phyloP scores from a whole-genome alignment of 2,329 filamentous ascomycete genomes.

The Fusarium xylarioides region DNA sequence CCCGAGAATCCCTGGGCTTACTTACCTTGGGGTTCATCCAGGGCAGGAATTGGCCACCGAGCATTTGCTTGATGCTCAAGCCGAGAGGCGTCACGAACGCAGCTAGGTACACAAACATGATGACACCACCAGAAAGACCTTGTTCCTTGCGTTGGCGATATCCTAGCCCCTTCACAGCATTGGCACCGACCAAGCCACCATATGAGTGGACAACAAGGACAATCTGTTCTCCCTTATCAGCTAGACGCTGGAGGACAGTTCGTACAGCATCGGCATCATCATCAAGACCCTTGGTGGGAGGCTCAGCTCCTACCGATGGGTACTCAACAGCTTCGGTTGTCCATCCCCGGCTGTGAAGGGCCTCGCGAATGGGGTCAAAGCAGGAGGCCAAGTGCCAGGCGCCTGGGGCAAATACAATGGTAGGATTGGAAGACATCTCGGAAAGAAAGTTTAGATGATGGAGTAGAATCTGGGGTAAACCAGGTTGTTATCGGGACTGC shows the following conservation, averaged over 20 bases:
- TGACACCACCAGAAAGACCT: slow-evolving; percentile 51
- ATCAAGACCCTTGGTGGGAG: slow-evolving; percentile 35
- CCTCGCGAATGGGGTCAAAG: slow-evolving; percentile 44
- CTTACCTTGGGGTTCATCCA: slow-evolving; percentile 44
- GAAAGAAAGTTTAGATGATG: neutral
- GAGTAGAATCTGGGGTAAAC: neutral
- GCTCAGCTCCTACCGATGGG: slow-evolving; percentile 46
- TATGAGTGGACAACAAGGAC: slow-evolving; percentile 56
- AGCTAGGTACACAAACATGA: slow-evolving; percentile 48
- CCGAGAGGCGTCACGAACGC: slow-evolving; percentile 47
- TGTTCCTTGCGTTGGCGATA: slow-evolving; percentile 44
- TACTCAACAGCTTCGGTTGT: slow-evolving; percentile 44
- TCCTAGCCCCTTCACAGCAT: slow-evolving; percentile 49
- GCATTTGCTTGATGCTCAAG: slow-evolving; percentile 37
- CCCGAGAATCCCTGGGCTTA: rapidly evolving
- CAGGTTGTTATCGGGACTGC: neutral
- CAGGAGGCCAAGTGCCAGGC: slow-evolving; percentile 49
- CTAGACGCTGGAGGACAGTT: slow-evolving; percentile 39
- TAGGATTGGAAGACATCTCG: slow-evolving; percentile 10
- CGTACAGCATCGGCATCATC: slow-evolving; percentile 48
- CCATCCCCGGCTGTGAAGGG: slow-evolving; percentile 47
- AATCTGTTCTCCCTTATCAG: slow-evolving; percentile 50
- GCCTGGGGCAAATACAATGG: slow-evolving; percentile 51
- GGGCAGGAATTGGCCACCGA: slow-evolving; percentile 39
- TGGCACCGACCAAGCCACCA: slow-evolving; percentile 52